Base-by-base conservation (phyloP, 345 rosid genomes). In the Melastoma malabathricum region DNA sequence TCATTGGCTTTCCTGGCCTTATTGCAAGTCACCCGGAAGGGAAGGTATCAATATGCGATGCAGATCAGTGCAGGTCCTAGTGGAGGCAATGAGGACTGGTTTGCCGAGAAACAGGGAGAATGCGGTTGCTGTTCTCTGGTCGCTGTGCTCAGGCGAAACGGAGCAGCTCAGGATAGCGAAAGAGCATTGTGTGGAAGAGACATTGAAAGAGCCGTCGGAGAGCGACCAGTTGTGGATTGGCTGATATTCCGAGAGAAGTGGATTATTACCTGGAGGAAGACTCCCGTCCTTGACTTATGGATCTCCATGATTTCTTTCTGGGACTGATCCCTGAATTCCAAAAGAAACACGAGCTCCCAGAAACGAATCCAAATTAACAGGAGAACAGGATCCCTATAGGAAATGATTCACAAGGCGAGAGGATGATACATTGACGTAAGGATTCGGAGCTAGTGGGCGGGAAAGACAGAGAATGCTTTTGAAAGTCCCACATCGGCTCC, bases 91-190 rank as follows among this genome's bases (percentile, higher is more conserved):
- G 20, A 72, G 77, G 63, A 92, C 93, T 6, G 95, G 96, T 53
- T 87, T 95, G 18, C 96, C 93, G 2, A 83, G 96, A 41, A 92
- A 92, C 68, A 62, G 98, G 50, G 98, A 92, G 68, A 92, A 92
- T 61, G 88, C 95, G 2, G 80, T 78, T 1, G 92, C 98, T 1
- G 75, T 87, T 51, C 69, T 92, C 50, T 92, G 95, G 93, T 74
- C 85, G 29, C 66, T 92, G 8, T 92, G 95, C 63, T 56, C 75
- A 0, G 79, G 86, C 18, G 93, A 82, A 29, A 22, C 34, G 47
- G 76, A 80, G 68, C 89, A 86, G 70, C 60, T 87, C 59, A 80
- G 68, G 59, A 47, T 65, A 27, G 89, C 93, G 0, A 80, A 65
- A 68, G 89, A 84, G 50, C 72, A 59, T 18, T 86, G 84, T 55